Base-by-base conservation (phyloP, 352 stramenopile genomes). In the Phytophthora capsici region DNA sequence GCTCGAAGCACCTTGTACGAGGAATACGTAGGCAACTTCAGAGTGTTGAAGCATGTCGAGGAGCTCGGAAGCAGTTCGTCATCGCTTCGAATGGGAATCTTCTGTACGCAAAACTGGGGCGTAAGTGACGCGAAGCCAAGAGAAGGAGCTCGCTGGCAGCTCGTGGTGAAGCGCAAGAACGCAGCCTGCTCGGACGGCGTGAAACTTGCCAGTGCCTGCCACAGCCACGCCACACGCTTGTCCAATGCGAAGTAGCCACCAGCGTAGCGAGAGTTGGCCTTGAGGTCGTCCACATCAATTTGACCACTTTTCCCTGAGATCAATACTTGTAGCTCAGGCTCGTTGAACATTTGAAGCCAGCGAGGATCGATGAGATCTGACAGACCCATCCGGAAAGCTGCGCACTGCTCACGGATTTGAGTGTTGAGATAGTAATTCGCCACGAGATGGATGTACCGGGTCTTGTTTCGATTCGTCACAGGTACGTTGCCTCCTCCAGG, bases 1-100 rank as follows among this genome's bases (percentile, higher is more conserved):
- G 93, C 77, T 25, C 84, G 81, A 61, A 99, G 73, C 50, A 98
- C 84, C 54, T 96, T 98, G 71, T 98, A 93, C 40, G 82, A 97
- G 45, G 88, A 97, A 77, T 99, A 99, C 20, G 95, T 98, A 23
- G 96, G 97, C 34, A 99, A 86, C 73, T 99, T 99, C 52, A 99
- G 83, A 14, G 86, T 97, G 77, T 99, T 99, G 78, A 99, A 99
- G 80, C 97, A 99, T 52, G 97, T 99, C 17, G 86, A 97, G 1
- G 96, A 94, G 45, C 88, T 92, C 14, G 96, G 95, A 28, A 99
- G 84, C 48, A 97, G 75, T 50, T 96, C 91, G 41, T 94, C 73
- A 67, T 97, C 84, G 49, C 57, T 47, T 32, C 71, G 71, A 45
- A 93, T 88, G 14, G 71, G 43, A 46, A 91, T 77, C 51, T 88